Conservation (phyloP, 202 grass and related monocot genomes). For the Alloteropsis angusta region DNA sequence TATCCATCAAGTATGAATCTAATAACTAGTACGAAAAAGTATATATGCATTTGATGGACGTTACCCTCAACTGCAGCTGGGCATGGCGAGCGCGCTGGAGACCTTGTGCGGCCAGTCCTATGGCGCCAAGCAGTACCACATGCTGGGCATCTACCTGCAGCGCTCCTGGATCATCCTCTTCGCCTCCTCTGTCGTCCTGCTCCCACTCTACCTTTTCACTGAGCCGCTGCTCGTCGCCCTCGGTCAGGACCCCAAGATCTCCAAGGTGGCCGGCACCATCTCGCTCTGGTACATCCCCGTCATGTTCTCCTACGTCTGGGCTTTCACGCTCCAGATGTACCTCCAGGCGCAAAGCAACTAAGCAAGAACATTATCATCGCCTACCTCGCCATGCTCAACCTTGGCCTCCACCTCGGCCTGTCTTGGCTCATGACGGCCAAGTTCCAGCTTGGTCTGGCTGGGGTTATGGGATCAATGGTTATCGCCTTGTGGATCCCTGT, state of each 20-base stretch:
- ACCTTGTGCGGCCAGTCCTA: conserved; percentile 72
- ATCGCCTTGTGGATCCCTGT: conserved; percentile 58
- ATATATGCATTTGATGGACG: neutral
- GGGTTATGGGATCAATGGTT: conserved; percentile 59
- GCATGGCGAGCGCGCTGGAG: conserved; percentile 79
- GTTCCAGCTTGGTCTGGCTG: conserved; percentile 31
- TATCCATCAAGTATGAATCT: no score
- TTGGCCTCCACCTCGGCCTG: conserved; percentile 36
- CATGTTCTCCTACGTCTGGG: conserved; percentile 41
- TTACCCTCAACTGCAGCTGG: conserved; percentile 41
- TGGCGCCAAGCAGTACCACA: conserved; percentile 65
- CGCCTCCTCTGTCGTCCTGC: neutral
- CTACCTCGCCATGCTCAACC: conserved; percentile 44
- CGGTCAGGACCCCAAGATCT: conserved; percentile 46
- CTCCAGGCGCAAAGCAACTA: conserved; percentile 77
- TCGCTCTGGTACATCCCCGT: conserved; percentile 69
- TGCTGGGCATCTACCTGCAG: conserved; percentile 70
- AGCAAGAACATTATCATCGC: conserved; percentile 70
- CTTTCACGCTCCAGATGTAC: conserved; percentile 76
- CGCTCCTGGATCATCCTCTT: conserved; percentile 60
- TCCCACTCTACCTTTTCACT: conserved; percentile 52
- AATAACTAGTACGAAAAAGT: no score
- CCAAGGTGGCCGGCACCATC: conserved; percentile 39
- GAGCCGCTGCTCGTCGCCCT: conserved; percentile 41
- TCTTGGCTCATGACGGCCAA: conserved; percentile 41